These are phyloP conservation scores for Fusarium cyanostomum DNA, from an alignment of 2,329 filamentous ascomycete genomes.

Conservation along the genomic window DNA sequence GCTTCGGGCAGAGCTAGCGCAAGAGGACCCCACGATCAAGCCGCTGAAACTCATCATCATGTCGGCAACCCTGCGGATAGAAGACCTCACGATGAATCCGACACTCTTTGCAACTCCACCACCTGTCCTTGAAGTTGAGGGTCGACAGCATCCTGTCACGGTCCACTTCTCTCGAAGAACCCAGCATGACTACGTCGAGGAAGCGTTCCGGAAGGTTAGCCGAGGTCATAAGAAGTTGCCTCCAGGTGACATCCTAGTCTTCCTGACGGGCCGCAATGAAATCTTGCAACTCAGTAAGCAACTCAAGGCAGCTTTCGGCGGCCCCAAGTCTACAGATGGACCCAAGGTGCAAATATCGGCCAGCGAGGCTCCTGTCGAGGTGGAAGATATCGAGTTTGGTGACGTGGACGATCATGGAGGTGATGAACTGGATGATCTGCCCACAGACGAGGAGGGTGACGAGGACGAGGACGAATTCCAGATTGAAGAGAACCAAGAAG, in stretches of 20 bases:
- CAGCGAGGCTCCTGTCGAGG: constrained; percentile 80
- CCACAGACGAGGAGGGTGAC: constrained; percentile 66
- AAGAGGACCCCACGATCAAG: constrained; percentile 74
- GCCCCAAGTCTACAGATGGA: constrained; percentile 64
- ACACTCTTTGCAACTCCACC: constrained; percentile 81
- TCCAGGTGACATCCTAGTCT: constrained; percentile 89
- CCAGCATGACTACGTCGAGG: constrained; percentile 87
- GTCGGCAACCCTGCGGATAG: constrained; percentile 93
- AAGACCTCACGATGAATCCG: constrained; percentile 87
- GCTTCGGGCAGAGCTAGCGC: constrained; percentile 77
- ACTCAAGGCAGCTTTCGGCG: constrained; percentile 73
- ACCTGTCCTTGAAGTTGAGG: constrained; percentile 88
- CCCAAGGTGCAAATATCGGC: constrained; percentile 80
- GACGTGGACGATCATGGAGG: constrained; percentile 71
- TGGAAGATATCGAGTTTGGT: constrained; percentile 88
- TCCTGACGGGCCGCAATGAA: constrained; percentile 92
- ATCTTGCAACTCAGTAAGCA: constrained; percentile 85
- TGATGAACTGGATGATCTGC: constrained; percentile 67
- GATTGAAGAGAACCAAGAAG: constrained; percentile 68
- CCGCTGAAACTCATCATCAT: constrained; percentile 96
- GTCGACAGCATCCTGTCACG: constrained; percentile 89
- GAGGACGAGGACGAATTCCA: constrained; percentile 74
- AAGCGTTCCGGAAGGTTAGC: constrained; percentile 86
- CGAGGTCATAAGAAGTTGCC: constrained; percentile 91
- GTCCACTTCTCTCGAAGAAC: constrained; percentile 88